Evolutionary conservation across 2,329 filamentous ascomycete species (phyloP).

Genomic region (Alternaria sp.): DNA sequence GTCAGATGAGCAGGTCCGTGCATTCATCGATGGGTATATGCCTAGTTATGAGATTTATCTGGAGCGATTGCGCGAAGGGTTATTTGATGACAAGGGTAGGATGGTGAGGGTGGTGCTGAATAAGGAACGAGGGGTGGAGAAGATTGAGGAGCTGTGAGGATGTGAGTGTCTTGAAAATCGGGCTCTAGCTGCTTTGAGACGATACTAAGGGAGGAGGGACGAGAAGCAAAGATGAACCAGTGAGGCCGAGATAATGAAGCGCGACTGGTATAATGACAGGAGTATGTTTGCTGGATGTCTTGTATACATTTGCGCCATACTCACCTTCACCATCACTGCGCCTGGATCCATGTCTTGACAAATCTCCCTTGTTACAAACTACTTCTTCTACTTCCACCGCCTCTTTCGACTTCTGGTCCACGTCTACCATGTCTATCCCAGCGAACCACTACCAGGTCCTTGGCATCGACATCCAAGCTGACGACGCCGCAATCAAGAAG

Average conservation of each 20-base stretch:
- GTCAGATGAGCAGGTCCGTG: conserved; percentile 79
- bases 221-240: not conserved
- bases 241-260: not conserved
- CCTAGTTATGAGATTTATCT: conserved; percentile 67
- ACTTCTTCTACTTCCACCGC: not conserved
- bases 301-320: not conserved
- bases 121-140: conserved; percentile 55
- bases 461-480: not conserved
- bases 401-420: too few relatives aligned
- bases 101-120: conserved; percentile 62
- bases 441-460: conserved; percentile 17
- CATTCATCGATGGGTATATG: conserved; percentile 73
- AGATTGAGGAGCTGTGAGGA: conserved; percentile 44
- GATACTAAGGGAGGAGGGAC: not conserved
- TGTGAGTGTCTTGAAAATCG: too few relatives aligned
- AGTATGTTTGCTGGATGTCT: not conserved
- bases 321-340: not conserved
- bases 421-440: not conserved
- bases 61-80: conserved; percentile 58
- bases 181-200: too few relatives aligned
- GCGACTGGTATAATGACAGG: not conserved
- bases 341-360: not conserved
- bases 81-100: conserved; percentile 57
- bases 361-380: not conserved
- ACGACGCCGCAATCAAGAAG: conserved; percentile 10